phyloP scores from a whole-genome alignment of 495 filamentous ascomycete species.

The Penicillium tannophilum region DNA sequence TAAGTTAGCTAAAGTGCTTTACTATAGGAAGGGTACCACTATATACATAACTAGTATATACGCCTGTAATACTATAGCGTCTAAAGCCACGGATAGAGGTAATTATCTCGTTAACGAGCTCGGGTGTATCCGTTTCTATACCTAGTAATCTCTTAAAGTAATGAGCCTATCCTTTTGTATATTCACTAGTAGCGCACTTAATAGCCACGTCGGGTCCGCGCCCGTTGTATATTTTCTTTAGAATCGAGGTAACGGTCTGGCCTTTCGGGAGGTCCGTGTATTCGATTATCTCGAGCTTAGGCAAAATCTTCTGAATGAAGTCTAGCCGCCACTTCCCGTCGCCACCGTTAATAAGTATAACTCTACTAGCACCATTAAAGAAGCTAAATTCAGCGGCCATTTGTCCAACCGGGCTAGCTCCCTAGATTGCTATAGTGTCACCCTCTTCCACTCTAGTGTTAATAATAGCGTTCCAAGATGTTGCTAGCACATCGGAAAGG shows the following conservation, averaged over 20 bases:
- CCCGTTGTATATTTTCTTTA: conserved; percentile 68
- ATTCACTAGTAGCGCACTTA: conserved; percentile 84
- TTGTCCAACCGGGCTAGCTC: conserved; percentile 73
- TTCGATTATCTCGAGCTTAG: conserved; percentile 62
- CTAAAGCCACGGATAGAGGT: conserved; percentile 75
- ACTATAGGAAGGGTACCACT: conserved; percentile 25
- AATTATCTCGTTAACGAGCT: conserved; percentile 88
- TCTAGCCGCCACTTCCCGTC: conserved; percentile 63
- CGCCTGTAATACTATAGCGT: conserved; percentile 75
- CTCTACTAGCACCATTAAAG: conserved; percentile 68
- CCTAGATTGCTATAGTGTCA: conserved; percentile 52
- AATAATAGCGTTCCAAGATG: conserved; percentile 79
- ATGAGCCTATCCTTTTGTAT: conserved; percentile 80
- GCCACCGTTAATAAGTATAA: conserved; percentile 82
- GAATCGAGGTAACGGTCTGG: conserved; percentile 63
- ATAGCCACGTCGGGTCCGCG: conserved; percentile 76
- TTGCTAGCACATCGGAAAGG: conserved; percentile 77
- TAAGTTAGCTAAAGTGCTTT: not conserved
- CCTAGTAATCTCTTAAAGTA: conserved; percentile 74
- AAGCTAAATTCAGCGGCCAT: conserved; percentile 76
- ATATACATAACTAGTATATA: conserved; percentile 81
- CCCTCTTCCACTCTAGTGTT: conserved; percentile 71
- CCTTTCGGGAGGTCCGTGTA: conserved; percentile 54
- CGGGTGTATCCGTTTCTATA: conserved; percentile 81
- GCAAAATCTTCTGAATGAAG: conserved; percentile 63